Percentiles rank a stretch among this genome's conserved stretches.
Evolutionary conservation across 2,329 filamentous ascomycete genomes (phyloP).

Genomic region (Blastomyces parvus): DNA sequence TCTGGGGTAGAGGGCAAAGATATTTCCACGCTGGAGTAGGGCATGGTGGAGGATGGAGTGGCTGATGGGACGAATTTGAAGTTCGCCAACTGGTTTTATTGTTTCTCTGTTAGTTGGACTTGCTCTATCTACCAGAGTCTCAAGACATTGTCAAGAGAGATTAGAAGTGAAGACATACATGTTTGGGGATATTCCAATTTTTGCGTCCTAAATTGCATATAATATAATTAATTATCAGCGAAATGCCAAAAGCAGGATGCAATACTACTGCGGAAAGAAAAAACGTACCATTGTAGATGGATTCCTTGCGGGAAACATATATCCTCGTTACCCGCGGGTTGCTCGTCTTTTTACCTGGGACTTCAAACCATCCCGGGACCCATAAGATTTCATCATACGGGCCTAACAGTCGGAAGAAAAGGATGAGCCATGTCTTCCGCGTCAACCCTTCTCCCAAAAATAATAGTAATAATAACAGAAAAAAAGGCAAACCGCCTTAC

Average conservation of each 20-base stretch:
- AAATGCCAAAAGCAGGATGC: neutral
- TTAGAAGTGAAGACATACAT: neutral
- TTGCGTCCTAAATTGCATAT: neutral
- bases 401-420: neutral
- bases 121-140: neutral
- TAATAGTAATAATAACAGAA: too few relatives aligned
- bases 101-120: neutral
- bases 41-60: neutral
- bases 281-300: neutral
- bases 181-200: conserved; percentile 8
- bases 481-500: neutral
- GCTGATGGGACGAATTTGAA: conserved; percentile 7
- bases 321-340: conserved; percentile 3
- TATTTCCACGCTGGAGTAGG: conserved; percentile 4
- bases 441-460: neutral
- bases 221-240: neutral
- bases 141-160: neutral
- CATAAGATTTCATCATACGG: conserved; percentile 7
- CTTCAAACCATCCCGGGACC: conserved; percentile 2
- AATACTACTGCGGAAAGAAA: neutral
- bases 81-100: neutral
- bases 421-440: neutral
- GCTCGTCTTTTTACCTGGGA: neutral
- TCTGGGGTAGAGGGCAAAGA: conserved; percentile 1
- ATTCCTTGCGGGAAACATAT: conserved; percentile 4